Percentiles rank a stretch among this genome's conserved stretches.
phyloP scores from a whole-genome alignment of 768 basidiomycete genomes.

The Cystofilobasidium bisporidii region DNA sequence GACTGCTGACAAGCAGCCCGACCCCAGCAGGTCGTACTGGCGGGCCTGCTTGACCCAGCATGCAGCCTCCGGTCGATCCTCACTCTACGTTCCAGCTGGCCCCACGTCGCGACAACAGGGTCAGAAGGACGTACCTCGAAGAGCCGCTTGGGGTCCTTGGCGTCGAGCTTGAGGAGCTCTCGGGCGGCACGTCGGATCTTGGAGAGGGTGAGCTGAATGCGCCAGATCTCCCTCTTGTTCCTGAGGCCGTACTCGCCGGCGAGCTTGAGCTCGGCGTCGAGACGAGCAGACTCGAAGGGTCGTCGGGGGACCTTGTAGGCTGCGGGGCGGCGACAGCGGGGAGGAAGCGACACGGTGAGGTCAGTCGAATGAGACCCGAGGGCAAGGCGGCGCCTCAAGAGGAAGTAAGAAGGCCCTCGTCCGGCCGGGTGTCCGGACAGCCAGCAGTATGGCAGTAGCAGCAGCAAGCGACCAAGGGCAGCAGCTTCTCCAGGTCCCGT shows the following conservation, averaged over 20 bases:
- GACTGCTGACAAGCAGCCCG: too few species aligned
- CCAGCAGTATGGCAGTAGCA: too few species aligned
- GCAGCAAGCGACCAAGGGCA: too few species aligned
- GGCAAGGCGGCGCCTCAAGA: too few species aligned
- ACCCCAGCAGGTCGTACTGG: background rate
- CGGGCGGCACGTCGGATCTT: slow-evolving; percentile 99
- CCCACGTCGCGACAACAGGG: too few species aligned
- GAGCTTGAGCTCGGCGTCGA: slow-evolving; percentile 99
- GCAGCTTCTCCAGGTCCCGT: too few species aligned
- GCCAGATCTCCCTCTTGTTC: slow-evolving; percentile 99
- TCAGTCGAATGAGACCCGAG: background rate
- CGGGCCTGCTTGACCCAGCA: background rate
- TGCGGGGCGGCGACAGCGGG: background rate
- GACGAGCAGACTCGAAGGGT: slow-evolving; percentile 92
- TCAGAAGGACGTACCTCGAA: slow-evolving; percentile 68
- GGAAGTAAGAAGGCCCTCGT: too few species aligned
- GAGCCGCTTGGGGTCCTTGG: slow-evolving; percentile 98
- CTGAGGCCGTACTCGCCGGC: slow-evolving; percentile 99
- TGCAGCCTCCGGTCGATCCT: too few species aligned
- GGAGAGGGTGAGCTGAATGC: slow-evolving; percentile 92
- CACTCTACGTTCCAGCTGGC: too few species aligned
- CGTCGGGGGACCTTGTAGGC: slow-evolving; percentile 99
- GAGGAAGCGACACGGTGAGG: background rate
- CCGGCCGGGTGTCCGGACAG: too few species aligned
- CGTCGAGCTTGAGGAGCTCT: slow-evolving; percentile 99